phyloP scores from a whole-genome alignment of 495 filamentous ascomycete genomes.

The Halenospora varia region DNA sequence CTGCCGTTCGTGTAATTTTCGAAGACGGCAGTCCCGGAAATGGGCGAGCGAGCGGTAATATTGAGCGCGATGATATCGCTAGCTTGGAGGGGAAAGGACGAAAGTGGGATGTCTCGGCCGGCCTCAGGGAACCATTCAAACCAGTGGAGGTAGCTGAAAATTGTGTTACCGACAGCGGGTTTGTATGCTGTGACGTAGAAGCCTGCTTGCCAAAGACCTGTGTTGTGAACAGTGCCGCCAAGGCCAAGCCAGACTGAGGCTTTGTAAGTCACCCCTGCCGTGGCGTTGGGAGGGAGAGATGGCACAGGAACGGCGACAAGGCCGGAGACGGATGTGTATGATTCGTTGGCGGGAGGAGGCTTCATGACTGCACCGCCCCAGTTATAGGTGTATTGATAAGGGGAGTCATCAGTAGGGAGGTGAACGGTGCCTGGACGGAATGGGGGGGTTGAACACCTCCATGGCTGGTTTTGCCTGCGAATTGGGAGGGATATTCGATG shows the following conservation, averaged over 20 bases:
- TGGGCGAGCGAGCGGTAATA: slow-evolving; percentile 42
- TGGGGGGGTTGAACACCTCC: no score
- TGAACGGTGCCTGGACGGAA: neutral
- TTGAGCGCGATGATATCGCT: slow-evolving; percentile 53
- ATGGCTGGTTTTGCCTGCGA: no score
- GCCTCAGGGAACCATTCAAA: slow-evolving; percentile 62
- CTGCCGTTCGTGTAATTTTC: slow-evolving; percentile 53
- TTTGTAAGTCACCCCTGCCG: slow-evolving; percentile 37
- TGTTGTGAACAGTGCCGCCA: slow-evolving; percentile 52
- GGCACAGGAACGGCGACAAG: slow-evolving; percentile 52
- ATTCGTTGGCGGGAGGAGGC: slow-evolving; percentile 26
- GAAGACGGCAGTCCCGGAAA: slow-evolving; percentile 49
- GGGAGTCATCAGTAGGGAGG: neutral
- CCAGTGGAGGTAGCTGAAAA: slow-evolving; percentile 53
- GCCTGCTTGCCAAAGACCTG: slow-evolving; percentile 57
- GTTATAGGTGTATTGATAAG: slow-evolving; percentile 44
- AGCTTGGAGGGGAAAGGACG: slow-evolving; percentile 39
- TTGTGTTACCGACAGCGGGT: slow-evolving; percentile 41
- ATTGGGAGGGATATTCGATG: no score
- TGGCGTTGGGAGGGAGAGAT: slow-evolving; percentile 33
- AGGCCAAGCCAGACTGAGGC: slow-evolving; percentile 61
- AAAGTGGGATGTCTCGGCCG: slow-evolving; percentile 49
- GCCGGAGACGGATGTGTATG: slow-evolving; percentile 49
- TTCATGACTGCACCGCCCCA: slow-evolving; percentile 50
- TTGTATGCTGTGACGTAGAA: slow-evolving; percentile 54